These are phyloP conservation scores for Fusarium mangiferae DNA, from an alignment of 2,329 filamentous ascomycete genomes.

Conservation along the genomic window DNA sequence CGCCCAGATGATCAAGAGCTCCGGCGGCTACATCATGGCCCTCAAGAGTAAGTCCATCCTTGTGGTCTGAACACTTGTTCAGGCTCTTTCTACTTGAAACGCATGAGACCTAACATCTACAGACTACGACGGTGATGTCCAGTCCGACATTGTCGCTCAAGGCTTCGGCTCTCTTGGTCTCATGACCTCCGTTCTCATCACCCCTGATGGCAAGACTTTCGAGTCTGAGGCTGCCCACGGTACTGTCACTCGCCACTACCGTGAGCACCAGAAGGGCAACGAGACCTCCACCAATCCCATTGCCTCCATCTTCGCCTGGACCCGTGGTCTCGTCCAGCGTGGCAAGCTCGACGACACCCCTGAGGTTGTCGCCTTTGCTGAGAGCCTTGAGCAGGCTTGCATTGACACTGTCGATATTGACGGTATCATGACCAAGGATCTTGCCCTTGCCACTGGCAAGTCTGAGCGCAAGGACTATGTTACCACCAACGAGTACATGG, in stretches of 20 bases:
- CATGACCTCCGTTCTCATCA: conserved; percentile 98
- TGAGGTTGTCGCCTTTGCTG: conserved; percentile 89
- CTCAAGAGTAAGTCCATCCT: conserved; percentile 82
- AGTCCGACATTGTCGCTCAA: conserved; percentile 98
- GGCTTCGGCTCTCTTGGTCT: conserved; percentile 97
- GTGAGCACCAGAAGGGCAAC: conserved; percentile 97
- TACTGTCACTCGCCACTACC: conserved; percentile 97
- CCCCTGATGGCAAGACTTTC: conserved; percentile 95
- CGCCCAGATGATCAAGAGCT: conserved; percentile 99
- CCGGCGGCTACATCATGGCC: conserved; percentile 95
- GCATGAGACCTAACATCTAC: conserved; percentile 27
- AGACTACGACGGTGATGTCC: conserved; percentile 99
- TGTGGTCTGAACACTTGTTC: conserved; percentile 15
- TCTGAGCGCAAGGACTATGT: conserved; percentile 86
- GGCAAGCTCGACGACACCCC: conserved; percentile 94
- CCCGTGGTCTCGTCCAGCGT: conserved; percentile 90
- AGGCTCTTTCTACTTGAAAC: background rate
- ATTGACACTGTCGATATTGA: conserved; percentile 93
- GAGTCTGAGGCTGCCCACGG: conserved; percentile 98
- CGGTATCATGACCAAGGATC: conserved; percentile 98
- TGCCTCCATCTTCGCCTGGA: conserved; percentile 99
- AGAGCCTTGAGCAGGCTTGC: conserved; percentile 91
- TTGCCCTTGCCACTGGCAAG: conserved; percentile 94
- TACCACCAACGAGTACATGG: conserved; percentile 90
- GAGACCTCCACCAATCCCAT: conserved; percentile 99